Base-by-base conservation (phyloP, 2,329 filamentous ascomycete genomes). In the Monosporascus cannonballus region DNA sequence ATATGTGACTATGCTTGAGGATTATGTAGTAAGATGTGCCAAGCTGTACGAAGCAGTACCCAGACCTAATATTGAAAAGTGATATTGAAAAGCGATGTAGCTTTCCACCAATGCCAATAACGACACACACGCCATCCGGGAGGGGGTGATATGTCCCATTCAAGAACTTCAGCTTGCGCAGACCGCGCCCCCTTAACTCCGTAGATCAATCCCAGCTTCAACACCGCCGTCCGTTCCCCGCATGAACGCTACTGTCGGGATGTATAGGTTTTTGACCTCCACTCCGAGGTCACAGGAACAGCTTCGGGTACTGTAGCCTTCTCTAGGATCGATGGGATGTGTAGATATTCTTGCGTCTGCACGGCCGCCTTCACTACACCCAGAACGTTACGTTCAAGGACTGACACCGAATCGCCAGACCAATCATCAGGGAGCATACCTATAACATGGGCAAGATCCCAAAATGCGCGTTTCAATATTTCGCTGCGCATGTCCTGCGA, bases 351-450 rank as follows among this genome's bases (percentile, higher is more conserved):
- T 22, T 54, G 51, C 47, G 54, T 61, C 53, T 63, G 59, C n/a
- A 68, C 61, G 3, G 62, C 56, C 6, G 56, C 56, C 48, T 61
- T 62, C 9, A 62, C 56, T 36, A 55, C 61, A n/a, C 56, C 53
- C 20, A 56, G 41, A 52, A 68, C 61, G 44, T 66, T 67, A 25
- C 61, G 52, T 48, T 68, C 66, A 39, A 66, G 62, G 25, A 67
- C 59, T 37, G 55, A 59, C 1, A 63, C 61, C 47, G 45, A 57
- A 17, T 50, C 58, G 14, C 47, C 36, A 20, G 49, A 52, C 52
- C 49, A 53, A 25, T 38, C 53, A 30, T 9, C 27, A 3, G 7
- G 55, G 41, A n/a, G 51, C 54, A 36, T 59, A 42, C 27, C 7
- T 54, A 64, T 56, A 1, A 68, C 66, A 49, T 56, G 61, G 44